Evolutionary conservation across 768 basidiomycete genomes (phyloP), one percentile per base, ranked within the genome.

Genomic region (Phaeotremella fagi): DNA sequence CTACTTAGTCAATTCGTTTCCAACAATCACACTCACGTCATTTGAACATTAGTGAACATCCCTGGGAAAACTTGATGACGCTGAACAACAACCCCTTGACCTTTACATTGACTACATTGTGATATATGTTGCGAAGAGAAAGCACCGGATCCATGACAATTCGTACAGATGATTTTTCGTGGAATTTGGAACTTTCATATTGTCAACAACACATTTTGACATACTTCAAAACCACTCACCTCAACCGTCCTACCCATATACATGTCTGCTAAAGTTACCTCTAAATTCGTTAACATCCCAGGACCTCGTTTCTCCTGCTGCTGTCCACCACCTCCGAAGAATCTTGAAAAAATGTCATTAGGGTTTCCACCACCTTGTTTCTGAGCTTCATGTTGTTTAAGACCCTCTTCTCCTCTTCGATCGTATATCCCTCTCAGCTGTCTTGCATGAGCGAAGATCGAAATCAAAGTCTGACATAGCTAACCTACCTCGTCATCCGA

Each of bases 61-160:
- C 91, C 92, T 1, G 92, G 91, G 80, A 94, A 92, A 56, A 99
- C 88, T 75, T 92, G 95, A 70, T 95, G 90, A 50, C 88, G 85
- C 44, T 85, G 81, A 22, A 95, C 73, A 68, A 87, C 86, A 48
- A 94, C 80, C 31, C 95, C 95, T 45, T 83, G 78, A 18, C 95
- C 95, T 48, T 82, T 80, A 69, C 95, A 99, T 11, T 81, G 81
- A 2, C 82, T 72, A 71, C 95, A 99, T n/a, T 82, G 80, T 65
- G 90, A 87, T 44, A 95, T 87, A 68, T 95, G 88, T 5, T 81
- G 75, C 54, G 90, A 88, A 0, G 89, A 87, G 1, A 90, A 87
- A 0, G 95, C 95, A 22, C 95, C 95, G 0, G 89, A 84, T 22
- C 95, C 95, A 68, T 91, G 85, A 76, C 95, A 99, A 71, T 95